Percentiles rank a stretch among this genome's conserved stretches.
Conservation (phyloP, 768 basidiomycete species). For the Ramaria sp. region DNA sequence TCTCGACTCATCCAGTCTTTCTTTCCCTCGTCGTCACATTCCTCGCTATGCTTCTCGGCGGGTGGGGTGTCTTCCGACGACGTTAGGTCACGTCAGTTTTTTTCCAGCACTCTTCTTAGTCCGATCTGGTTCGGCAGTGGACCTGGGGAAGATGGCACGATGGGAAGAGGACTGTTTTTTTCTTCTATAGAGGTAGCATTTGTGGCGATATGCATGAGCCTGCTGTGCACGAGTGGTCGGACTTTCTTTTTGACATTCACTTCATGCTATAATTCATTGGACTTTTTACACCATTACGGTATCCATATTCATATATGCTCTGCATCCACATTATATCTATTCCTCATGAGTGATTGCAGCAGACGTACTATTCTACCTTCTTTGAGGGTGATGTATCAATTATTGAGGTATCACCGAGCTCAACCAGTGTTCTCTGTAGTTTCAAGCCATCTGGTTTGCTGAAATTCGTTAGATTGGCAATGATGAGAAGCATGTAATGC, state of each 20-base stretch:
- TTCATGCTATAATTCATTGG: neutral
- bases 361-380: neutral
- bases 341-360: neutral
- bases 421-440: no score
- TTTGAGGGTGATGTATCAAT: neutral
- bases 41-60: constrained; percentile 12
- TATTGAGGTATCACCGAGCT: no score
- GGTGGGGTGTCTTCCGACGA: constrained; percentile 12
- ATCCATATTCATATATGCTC: neutral
- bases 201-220: neutral
- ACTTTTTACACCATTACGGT: neutral
- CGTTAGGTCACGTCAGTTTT: neutral
- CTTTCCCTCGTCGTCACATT: constrained; percentile 12
- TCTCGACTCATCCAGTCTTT: constrained; percentile 17
- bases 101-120: neutral
- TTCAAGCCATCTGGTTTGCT: no score
- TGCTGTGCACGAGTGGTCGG: neutral
- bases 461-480: no score
- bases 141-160: no score
- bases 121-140: no score
- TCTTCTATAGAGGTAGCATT: neutral
- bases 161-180: neutral
- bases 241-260: neutral
- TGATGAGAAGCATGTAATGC: no score
- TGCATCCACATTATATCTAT: neutral